These are phyloP conservation scores for Plasmodium yoelii DNA, from an alignment of 169 alveolate species.

Conservation along the genomic window DNA sequence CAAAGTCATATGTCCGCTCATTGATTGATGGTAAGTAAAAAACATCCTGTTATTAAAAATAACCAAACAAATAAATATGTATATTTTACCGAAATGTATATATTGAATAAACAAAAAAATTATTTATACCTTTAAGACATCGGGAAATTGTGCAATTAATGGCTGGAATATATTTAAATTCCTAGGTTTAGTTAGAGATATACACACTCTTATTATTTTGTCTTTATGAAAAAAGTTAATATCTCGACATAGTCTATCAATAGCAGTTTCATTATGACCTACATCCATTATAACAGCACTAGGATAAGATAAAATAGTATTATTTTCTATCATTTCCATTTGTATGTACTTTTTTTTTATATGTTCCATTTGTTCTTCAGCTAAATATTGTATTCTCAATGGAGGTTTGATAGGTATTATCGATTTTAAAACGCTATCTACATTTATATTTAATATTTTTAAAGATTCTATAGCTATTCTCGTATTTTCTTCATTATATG, in stretches of 20 bases:
- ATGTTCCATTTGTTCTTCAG: slow-evolving; percentile 62
- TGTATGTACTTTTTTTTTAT: slow-evolving; percentile 16
- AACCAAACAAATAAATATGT: not conserved
- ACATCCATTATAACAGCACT: slow-evolving; percentile 88
- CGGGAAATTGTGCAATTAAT: slow-evolving; percentile 50
- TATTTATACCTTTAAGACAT: slow-evolving; percentile 15
- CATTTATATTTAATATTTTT: slow-evolving; percentile 39
- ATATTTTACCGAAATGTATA: not conserved
- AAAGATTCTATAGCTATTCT: slow-evolving; percentile 78
- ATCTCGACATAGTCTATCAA: slow-evolving; percentile 85
- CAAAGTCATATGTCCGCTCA: slow-evolving; percentile 54
- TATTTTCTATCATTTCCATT: not conserved
- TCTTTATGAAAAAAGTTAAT: slow-evolving; percentile 59
- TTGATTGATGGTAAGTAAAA: slow-evolving; percentile 48
- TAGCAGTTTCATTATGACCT: slow-evolving; percentile 91
- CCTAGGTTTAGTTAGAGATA: slow-evolving; percentile 58
- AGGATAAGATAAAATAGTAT: slow-evolving; percentile 29
- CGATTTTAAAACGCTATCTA: slow-evolving; percentile 35
- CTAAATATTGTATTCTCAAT: slow-evolving; percentile 81
- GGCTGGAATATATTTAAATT: slow-evolving; percentile 34
- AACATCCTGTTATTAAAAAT: slow-evolving; percentile 27
- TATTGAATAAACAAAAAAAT: not conserved
- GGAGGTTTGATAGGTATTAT: slow-evolving; percentile 77
- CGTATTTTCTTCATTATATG: slow-evolving; percentile 82
- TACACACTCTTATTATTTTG: slow-evolving; percentile 33